phyloP scores from a whole-genome alignment of 352 stramenopile species.

The Pythium grandisporangium region DNA sequence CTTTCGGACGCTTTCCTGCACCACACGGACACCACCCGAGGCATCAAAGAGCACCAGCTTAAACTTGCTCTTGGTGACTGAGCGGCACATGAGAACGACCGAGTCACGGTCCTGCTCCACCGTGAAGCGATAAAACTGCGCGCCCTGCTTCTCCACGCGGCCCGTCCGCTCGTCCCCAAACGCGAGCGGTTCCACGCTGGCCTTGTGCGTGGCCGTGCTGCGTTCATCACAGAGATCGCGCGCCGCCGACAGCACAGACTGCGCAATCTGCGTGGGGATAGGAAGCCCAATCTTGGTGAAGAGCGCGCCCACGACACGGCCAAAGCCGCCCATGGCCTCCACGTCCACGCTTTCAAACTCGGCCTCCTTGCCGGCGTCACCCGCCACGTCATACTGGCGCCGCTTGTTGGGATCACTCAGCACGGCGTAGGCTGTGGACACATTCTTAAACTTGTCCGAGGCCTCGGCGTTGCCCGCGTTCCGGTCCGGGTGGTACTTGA shows the following conservation, averaged over 20 bases:
- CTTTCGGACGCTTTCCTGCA: constrained; percentile 78
- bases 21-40: constrained; percentile 68
- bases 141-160: constrained; percentile 84
- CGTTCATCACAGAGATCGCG: constrained; percentile 68
- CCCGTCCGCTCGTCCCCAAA: constrained; percentile 65
- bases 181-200: constrained; percentile 47
- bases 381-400: constrained; percentile 75
- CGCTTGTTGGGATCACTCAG: constrained; percentile 85
- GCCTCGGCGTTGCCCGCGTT: constrained; percentile 73
- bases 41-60: constrained; percentile 83
- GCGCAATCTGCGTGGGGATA: constrained; percentile 84
- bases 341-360: constrained; percentile 82
- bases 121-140: constrained; percentile 78
- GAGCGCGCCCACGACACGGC: constrained; percentile 72
- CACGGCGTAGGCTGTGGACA: constrained; percentile 79
- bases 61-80: constrained; percentile 80
- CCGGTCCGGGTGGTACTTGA: constrained; percentile 87
- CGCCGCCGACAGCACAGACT: constrained; percentile 70
- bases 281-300: constrained; percentile 87
- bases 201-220: constrained; percentile 52
- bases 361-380: constrained; percentile 58
- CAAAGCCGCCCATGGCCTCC: constrained; percentile 77
- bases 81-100: constrained; percentile 78
- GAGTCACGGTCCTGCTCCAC: constrained; percentile 66
- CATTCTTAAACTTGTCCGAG: constrained; percentile 79